Base-by-base conservation (phyloP, 177 flowering plant genomes). In the Vitis hybrid region DNA sequence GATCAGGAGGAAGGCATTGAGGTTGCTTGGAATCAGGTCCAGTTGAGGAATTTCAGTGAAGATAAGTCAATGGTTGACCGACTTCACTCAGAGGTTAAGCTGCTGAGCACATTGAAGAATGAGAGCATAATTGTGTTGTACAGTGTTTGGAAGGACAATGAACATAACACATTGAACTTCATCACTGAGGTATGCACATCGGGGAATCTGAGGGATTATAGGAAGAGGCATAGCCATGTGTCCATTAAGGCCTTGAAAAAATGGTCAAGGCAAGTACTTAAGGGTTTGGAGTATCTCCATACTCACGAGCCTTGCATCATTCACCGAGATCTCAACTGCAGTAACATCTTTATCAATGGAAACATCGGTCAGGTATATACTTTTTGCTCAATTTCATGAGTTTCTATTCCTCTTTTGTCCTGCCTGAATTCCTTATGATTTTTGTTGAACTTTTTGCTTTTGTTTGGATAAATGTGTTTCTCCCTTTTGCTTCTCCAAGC, bases 11-110 rank as follows among this genome's bases (percentile, higher is more conserved):
- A 86, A 80, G 92, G 90, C 0, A 85, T 75, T 60, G 92, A 86
- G 68, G 89, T 88, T 22, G 92, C 92, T 0, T 88, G 92, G 92
- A 85, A 86, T 62, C 90, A 86, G 38, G 90, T 88, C 1, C 64
- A 68, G 3, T 71, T 88, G 64, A 65, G 75, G 65, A 77, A 73
- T 17, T 88, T 85, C 70, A 73, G 75, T 59, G 72, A 79, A 0
- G 88, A 87, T 67, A 81, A 78, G 1, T 73, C 74, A n/a, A 64
- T 83, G 22, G 75, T 84, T n/a, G 73, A 79, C 12, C 69, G 86
- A 53, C 81, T 88, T 19, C 53, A 64, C 67, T 81, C 87, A 0
- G 89, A 88, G 71, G 82, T 86, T 56, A 67, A 75, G 62, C 54
- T 88, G 60, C 76, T 86, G 69, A 69, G 80, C 47, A 68, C 74